Percentiles rank a stretch among this genome's conserved stretches.
Evolutionary conservation across 768 basidiomycete species (phyloP).

Genomic region (Sarcodon aspratus): DNA sequence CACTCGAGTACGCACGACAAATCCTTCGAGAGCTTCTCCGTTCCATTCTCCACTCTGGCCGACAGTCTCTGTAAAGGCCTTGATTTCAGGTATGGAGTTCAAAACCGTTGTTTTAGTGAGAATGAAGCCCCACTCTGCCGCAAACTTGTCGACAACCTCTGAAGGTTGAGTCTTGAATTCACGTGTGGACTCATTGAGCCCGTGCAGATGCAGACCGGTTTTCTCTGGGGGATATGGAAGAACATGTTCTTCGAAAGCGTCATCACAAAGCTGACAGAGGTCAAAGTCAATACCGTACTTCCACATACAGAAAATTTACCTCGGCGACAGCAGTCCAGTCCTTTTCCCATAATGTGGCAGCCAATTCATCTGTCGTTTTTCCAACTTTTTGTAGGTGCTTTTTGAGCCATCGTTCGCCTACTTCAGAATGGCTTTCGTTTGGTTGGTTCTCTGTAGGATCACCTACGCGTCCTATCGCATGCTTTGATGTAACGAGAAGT

Average conservation of each 20-base stretch:
- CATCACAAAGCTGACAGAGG: conserved; percentile 76
- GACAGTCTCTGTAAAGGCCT: conserved; percentile 58
- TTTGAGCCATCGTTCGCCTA: conserved; percentile 76
- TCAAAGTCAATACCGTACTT: neutral
- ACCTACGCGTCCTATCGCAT: conserved; percentile 58
- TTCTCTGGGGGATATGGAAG: conserved; percentile 70
- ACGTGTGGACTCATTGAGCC: conserved; percentile 62
- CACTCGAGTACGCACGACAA: conserved; percentile 80
- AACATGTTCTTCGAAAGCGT: conserved; percentile 95
- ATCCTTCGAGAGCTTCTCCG: conserved; percentile 83
- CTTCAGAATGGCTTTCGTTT: conserved; percentile 62
- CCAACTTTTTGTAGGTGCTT: conserved; percentile 50
- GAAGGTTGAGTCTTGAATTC: conserved; percentile 66
- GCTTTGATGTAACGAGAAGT: conserved; percentile 86
- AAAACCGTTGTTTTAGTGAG: conserved; percentile 52
- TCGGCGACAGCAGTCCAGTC: conserved; percentile 89
- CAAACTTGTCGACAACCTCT: conserved; percentile 62
- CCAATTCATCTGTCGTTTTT: conserved; percentile 66
- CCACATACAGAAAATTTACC: conserved; percentile 31
- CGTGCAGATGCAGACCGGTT: conserved; percentile 89
- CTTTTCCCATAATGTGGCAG: conserved; percentile 61
- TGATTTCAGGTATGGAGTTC: conserved; percentile 54
- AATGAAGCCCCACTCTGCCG: conserved; percentile 87
- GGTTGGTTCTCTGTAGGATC: conserved; percentile 12
- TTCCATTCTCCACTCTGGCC: conserved; percentile 66